A percentile compares a stretch with the other conserved stretches of the same genome.
phyloP scores from a whole-genome alignment of 768 basidiomycete species.

The Boletus insuetus region DNA sequence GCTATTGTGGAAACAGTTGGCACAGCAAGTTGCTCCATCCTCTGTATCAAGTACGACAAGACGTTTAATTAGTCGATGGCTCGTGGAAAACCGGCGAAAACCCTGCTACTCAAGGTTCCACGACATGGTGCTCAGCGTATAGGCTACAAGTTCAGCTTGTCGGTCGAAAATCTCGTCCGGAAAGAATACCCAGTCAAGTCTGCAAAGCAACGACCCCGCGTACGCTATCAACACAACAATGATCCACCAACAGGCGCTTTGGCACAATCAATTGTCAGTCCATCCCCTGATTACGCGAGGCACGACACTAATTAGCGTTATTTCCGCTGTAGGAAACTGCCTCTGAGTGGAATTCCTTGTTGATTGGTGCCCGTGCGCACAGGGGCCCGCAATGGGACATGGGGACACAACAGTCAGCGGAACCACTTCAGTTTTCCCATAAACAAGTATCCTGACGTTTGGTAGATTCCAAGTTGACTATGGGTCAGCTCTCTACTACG shows the following conservation, averaged over 20 bases:
- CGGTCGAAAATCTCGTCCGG: constrained; percentile 56
- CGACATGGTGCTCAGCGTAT: constrained; percentile 74
- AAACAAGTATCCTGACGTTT: not conserved
- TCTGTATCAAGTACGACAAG: too few species aligned
- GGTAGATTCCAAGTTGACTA: constrained; percentile 73
- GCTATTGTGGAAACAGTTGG: not conserved
- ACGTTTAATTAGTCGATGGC: constrained; percentile 17
- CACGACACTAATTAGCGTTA: not conserved
- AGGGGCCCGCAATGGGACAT: constrained; percentile 88
- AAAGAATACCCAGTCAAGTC: constrained; percentile 50
- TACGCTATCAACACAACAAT: constrained; percentile 53
- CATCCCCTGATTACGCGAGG: not conserved
- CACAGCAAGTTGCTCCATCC: not conserved
- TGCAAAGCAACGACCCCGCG: constrained; percentile 31
- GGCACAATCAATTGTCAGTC: constrained; percentile 64
- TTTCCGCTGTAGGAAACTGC: constrained; percentile 55
- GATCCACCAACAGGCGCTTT: constrained; percentile 45
- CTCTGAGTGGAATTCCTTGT: constrained; percentile 82
- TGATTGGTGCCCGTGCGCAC: constrained; percentile 75
- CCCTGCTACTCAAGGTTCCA: constrained; percentile 65
- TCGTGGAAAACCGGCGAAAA: constrained; percentile 49
- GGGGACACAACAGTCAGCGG: constrained; percentile 76
- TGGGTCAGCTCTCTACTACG: constrained; percentile 69
- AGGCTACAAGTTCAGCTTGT: constrained; percentile 56
- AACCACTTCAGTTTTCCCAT: not conserved